A percentile compares a stretch with the other conserved stretches of the same genome.
Evolutionary conservation across 179 eudicot genomes (phyloP).

Genomic region (Silene noctiflora): DNA sequence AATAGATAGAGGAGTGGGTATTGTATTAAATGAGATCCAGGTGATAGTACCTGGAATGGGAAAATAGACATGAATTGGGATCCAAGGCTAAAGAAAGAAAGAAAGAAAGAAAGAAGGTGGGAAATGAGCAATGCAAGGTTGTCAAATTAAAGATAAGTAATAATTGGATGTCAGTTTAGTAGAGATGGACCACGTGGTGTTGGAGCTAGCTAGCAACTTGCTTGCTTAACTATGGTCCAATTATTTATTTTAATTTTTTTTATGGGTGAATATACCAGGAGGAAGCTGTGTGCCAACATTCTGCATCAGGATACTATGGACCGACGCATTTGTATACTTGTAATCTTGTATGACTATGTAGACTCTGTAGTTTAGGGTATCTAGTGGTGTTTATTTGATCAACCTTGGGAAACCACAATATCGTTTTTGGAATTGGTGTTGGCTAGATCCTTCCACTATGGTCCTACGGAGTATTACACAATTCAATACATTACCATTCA

Average conservation of each 20-base stretch:
- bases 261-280: too few relatives aligned
- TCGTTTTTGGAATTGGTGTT: not conserved
- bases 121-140: not conserved
- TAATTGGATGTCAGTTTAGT: not conserved
- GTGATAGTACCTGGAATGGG: not conserved
- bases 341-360: too few relatives aligned
- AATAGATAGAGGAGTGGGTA: too few relatives aligned
- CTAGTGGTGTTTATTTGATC: not conserved
- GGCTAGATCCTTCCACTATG: not conserved
- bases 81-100: not conserved
- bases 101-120: not conserved
- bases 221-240: not conserved
- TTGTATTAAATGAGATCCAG: not conserved
- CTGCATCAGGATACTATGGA: not conserved
- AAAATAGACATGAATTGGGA: not conserved
- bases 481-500: not conserved
- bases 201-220: not conserved
- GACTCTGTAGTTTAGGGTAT: not conserved
- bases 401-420: not conserved
- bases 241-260: too few relatives aligned
- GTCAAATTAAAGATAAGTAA: not conserved
- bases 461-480: not conserved
- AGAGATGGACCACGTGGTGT: not conserved
- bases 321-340: not conserved
- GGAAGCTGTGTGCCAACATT: not conserved